Conservation (phyloP, 345 rosid genomes). For the Eutrema yunnanense region DNA sequence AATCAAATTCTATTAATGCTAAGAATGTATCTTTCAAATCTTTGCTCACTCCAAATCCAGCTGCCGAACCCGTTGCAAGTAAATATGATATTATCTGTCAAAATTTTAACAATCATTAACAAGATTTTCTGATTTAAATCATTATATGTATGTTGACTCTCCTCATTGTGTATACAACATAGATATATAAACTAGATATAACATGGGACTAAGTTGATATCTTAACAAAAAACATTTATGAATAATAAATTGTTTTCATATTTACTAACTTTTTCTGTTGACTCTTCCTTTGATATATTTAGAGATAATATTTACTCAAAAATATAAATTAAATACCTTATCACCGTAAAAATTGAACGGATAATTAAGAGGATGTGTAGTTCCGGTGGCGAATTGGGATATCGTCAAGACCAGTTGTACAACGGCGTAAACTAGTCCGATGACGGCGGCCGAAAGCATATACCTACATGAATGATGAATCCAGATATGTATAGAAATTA, state of each 20-base stretch:
- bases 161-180: no score
- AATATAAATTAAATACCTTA: background rate
- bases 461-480: background rate
- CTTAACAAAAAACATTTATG: no score
- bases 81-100: background rate
- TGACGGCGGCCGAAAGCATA: background rate
- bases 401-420: background rate
- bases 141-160: no score
- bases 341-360: background rate
- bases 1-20: background rate
- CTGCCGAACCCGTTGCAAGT: background rate
- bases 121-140: no score
- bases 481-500: background rate
- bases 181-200: no score
- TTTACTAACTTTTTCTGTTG: no score
- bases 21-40: background rate
- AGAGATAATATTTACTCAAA: no score
- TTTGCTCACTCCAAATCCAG: background rate
- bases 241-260: no score
- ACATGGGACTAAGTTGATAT: no score
- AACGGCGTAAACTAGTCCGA: background rate
- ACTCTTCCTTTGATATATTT: no score
- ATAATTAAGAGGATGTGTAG: background rate
- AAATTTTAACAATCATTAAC: background rate
- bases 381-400: background rate